Conservation (phyloP, 176 grass and related monocot genomes). For the Oryza rufipogon region DNA sequence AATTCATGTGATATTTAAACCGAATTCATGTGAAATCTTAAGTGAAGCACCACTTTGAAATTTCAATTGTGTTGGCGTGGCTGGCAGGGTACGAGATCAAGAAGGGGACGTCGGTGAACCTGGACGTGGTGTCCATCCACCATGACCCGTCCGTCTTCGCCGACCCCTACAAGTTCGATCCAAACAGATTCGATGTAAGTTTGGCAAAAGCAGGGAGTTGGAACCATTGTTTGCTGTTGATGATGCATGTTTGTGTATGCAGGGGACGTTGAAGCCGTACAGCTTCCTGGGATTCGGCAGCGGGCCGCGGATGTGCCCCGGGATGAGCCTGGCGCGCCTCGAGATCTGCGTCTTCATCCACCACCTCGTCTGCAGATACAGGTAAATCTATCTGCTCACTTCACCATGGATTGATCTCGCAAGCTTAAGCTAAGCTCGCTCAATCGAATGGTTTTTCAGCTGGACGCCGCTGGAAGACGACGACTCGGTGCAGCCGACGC, state of each 20-base stretch:
- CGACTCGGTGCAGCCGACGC: conserved; percentile 48
- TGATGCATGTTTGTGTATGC: background rate
- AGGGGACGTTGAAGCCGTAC: conserved; percentile 52
- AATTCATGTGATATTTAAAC: background rate
- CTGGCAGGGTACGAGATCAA: conserved; percentile 50
- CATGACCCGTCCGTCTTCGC: conserved; percentile 62
- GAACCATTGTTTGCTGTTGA: no score
- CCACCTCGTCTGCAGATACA: conserved; percentile 63
- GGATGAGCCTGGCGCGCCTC: conserved; percentile 62
- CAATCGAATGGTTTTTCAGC: background rate
- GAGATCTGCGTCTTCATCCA: conserved; percentile 72
- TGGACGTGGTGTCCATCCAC: conserved; percentile 83
- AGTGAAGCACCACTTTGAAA: background rate
- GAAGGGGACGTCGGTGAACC: conserved; percentile 64
- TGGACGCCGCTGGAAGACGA: conserved; percentile 59
- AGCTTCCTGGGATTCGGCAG: conserved; percentile 72
- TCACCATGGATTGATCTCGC: background rate
- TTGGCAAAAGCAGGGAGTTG: no score
- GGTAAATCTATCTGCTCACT: background rate
- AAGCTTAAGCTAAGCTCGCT: no score
- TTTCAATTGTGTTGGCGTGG: background rate
- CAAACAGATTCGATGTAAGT: conserved; percentile 58
- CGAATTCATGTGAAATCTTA: background rate
- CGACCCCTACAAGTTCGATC: conserved; percentile 52
- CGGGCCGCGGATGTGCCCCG: conserved; percentile 66